Evolutionary conservation across 1,139 yeast genomes (phyloP).

Genomic region (Lodderomyces orthopsilosis): DNA sequence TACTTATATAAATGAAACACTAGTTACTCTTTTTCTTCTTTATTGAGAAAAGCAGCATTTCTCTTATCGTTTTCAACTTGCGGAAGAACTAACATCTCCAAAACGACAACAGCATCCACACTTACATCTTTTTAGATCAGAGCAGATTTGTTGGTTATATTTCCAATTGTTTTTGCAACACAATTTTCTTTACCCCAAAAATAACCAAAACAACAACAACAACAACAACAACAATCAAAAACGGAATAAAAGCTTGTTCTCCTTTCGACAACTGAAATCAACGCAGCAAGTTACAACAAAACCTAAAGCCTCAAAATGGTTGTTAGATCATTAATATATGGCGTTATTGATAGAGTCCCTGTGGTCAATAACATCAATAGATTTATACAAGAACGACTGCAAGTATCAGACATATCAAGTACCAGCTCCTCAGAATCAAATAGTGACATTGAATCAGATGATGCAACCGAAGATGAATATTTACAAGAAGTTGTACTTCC

Average conservation of each 20-base stretch:
- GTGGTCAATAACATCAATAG: constrained; percentile 8
- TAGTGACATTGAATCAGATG: background rate
- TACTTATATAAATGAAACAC: too few relatives aligned
- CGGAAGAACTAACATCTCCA: too few relatives aligned
- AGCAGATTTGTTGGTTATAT: background rate
- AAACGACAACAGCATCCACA: too few relatives aligned
- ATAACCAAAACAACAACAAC: background rate
- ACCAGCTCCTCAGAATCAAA: constrained; percentile 5
- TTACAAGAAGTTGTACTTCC: constrained; percentile 2
- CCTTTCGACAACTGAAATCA: too few relatives aligned
- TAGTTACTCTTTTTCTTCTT: too few relatives aligned
- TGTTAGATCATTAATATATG: constrained; percentile 11
- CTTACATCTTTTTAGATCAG: background rate
- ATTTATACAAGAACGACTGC: constrained; percentile 2
- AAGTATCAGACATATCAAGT: background rate
- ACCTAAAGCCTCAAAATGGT: constrained; percentile 8
- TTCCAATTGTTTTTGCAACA: background rate
- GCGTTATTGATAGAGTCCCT: constrained; percentile 11
- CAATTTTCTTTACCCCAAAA: background rate
- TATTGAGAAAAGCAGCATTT: too few relatives aligned
- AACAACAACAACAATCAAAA: background rate
- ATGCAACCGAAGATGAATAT: background rate
- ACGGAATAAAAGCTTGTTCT: background rate
- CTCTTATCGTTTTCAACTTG: too few relatives aligned
- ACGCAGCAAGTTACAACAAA: background rate